Conservation (phyloP, 2,329 filamentous ascomycete genomes). For the Verticillium dahliae region DNA sequence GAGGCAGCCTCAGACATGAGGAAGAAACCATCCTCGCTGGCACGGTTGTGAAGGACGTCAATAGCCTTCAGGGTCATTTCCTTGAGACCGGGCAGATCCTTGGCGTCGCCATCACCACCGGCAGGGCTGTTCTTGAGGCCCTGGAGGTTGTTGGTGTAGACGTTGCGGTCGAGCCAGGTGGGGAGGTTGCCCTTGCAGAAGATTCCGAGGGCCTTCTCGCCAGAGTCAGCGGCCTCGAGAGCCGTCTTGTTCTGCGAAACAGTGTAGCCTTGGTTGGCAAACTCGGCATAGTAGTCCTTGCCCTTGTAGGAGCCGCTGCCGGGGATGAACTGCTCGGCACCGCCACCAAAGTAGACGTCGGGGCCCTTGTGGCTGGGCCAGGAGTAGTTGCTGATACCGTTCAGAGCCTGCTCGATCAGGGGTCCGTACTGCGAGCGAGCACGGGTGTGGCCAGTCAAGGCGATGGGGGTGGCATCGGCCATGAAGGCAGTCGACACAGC, state of each 20-base stretch:
- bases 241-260: conserved; percentile 70
- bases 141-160: conserved; percentile 66
- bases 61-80: conserved; percentile 87
- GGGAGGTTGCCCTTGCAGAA: conserved; percentile 71
- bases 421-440: conserved; percentile 62
- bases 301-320: conserved; percentile 58
- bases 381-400: conserved; percentile 72
- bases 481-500: conserved; percentile 75
- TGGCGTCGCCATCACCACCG: conserved; percentile 56
- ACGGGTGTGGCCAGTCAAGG: conserved; percentile 66
- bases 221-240: conserved; percentile 50
- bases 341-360: conserved; percentile 77
- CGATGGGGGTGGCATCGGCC: conserved; percentile 77
- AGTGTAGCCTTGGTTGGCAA: conserved; percentile 65
- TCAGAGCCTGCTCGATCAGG: conserved; percentile 69
- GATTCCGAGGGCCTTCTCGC: conserved; percentile 64
- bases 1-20: conserved; percentile 82
- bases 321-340: conserved; percentile 73
- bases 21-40: conserved; percentile 70
- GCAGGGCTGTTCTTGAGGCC: conserved; percentile 62
- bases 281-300: conserved; percentile 75
- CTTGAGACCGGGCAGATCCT: conserved; percentile 75
- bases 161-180: conserved; percentile 80
- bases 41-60: conserved; percentile 64
- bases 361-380: conserved; percentile 71